Evolutionary conservation across 805 yeast genomes (phyloP).

Genomic region (Wickerhamomyces chambardii): DNA sequence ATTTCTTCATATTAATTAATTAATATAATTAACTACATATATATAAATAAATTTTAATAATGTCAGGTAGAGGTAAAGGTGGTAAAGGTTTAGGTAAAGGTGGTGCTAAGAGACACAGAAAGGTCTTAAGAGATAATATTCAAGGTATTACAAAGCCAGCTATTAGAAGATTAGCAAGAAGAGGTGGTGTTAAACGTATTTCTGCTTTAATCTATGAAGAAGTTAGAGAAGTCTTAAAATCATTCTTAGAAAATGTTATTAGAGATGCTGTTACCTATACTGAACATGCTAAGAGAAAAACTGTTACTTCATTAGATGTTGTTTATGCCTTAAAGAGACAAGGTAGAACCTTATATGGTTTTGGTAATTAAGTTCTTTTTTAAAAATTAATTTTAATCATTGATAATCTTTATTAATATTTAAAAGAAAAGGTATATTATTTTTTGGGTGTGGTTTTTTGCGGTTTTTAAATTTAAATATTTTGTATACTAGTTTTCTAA

Average conservation of each 20-base stretch:
- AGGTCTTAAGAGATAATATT: conserved; percentile 98
- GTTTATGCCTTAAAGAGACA: conserved; percentile 99
- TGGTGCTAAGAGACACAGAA: conserved; percentile 99
- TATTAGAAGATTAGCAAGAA: conserved; percentile 99
- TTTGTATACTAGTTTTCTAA: too few species aligned
- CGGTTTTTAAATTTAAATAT: too few species aligned
- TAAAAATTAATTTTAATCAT: too few species aligned
- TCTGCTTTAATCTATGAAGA: conserved; percentile 98
- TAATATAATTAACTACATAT: too few species aligned
- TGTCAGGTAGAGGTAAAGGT: conserved; percentile 99
- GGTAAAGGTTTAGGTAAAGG: conserved; percentile 99
- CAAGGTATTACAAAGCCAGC: conserved; percentile 99
- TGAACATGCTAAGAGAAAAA: conserved; percentile 99
- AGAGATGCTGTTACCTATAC: conserved; percentile 99
- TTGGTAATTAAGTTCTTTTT: conserved; percentile 76
- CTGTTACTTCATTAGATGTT: conserved; percentile 97
- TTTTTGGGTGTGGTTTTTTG: too few species aligned
- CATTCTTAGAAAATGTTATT: conserved; percentile 94
- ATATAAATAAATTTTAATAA: conserved; percentile 21
- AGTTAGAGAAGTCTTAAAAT: conserved; percentile 93
- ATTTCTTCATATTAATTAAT: too few species aligned
- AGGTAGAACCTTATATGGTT: conserved; percentile 99
- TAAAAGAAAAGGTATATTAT: too few species aligned
- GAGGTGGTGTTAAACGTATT: conserved; percentile 99
- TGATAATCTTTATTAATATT: too few species aligned